Conservation (phyloP, 805 yeast species). For the Cyberlindnera bimundalis region DNA sequence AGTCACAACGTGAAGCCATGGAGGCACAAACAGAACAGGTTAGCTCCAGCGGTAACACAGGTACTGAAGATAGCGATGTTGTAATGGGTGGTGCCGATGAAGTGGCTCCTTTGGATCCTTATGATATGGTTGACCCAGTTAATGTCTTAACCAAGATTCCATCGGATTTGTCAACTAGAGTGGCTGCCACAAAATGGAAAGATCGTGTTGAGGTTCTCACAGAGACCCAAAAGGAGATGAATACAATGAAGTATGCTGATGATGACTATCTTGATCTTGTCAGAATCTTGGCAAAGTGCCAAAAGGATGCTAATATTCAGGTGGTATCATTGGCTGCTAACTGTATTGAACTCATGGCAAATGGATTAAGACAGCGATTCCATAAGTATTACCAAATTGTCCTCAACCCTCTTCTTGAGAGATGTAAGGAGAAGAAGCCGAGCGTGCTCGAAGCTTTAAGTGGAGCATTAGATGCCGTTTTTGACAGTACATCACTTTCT, state of each 20-base stretch:
- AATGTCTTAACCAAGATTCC: constrained; percentile 69
- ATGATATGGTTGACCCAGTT: constrained; percentile 66
- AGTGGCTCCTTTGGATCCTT: constrained; percentile 50
- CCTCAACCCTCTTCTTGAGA: constrained; percentile 63
- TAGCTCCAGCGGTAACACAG: constrained; percentile 10
- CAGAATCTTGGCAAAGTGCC: constrained; percentile 61
- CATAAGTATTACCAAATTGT: constrained; percentile 49
- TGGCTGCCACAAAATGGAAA: constrained; percentile 78
- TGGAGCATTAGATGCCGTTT: constrained; percentile 62
- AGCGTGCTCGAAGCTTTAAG: constrained; percentile 71
- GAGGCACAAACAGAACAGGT: constrained; percentile 22
- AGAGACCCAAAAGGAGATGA: constrained; percentile 45
- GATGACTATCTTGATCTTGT: constrained; percentile 67
- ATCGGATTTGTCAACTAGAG: constrained; percentile 47
- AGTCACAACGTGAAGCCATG: constrained; percentile 46
- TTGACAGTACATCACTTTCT: constrained; percentile 43
- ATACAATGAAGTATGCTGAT: constrained; percentile 52
- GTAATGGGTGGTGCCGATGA: constrained; percentile 29
- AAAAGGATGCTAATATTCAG: constrained; percentile 86
- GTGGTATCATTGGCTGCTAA: constrained; percentile 79
- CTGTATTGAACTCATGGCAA: constrained; percentile 56
- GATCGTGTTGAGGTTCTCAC: constrained; percentile 86
- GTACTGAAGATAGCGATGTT: constrained; percentile 22
- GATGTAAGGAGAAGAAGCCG: constrained; percentile 85
- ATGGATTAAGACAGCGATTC: constrained; percentile 60